Evolutionary conservation across 192 early-diverging fungal species (phyloP), one percentile per base, ranked within the genome.

Genomic region (Entomortierella beljakovae): DNA sequence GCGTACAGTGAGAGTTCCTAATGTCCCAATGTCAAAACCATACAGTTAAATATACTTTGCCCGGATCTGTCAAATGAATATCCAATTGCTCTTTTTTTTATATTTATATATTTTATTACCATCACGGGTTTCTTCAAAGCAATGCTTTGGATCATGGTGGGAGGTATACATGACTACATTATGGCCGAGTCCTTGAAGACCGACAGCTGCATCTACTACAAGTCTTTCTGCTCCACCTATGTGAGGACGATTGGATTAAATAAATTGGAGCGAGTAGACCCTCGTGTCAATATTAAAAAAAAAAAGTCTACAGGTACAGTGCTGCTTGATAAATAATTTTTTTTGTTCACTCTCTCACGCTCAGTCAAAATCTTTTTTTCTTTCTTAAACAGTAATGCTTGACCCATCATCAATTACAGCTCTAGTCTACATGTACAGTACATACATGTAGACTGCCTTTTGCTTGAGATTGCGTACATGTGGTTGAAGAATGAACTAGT

Each of bases 141-240:
- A 94, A 81, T 97, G 97, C 6, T 80, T 51, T 0, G 86, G 82
- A 80, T 97, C 95, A 71, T 97, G 95, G 83, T 97, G 95, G 61
- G 93, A 94, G 18, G 97, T 99, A 81, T 91, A 97, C 58, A 99
- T 85, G 34, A 81, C 65, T 2, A 97, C 91, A 11, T 84, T 54
- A 83, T 99, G 94, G 16, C 97, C 97, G 29, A 81, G 85, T 26
- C 86, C 73, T 81, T 94, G 89, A 62, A 97, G 85, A 28, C 92
- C 93, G 6, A 92, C 75, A 6, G 95, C 96, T 1, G 95, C 92
- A 84, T 99, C 97, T 15, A 99, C 95, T 0, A 99, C 92, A 20
- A 99, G 86, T 22, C 97, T 88, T 80, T 99, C 97, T 6, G 97
- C 97, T 28, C 97, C 97, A 64, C 96, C 93, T 90, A 68, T 18